Evolutionary conservation across 768 basidiomycete species (phyloP).

Genomic region (Ramaria sp.): DNA sequence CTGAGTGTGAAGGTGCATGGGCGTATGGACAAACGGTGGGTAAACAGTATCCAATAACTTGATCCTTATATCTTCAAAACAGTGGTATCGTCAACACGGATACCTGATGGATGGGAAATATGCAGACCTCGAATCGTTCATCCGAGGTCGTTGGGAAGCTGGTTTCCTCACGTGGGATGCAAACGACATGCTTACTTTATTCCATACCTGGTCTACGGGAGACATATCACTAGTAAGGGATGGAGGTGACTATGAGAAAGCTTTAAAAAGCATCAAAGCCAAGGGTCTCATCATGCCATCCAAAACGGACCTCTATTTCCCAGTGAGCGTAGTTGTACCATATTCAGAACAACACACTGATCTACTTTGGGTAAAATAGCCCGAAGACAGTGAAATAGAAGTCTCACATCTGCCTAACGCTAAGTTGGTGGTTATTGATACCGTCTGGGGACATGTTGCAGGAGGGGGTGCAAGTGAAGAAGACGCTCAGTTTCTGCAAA

Average conservation of each 20-base stretch:
- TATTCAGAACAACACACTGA: background rate
- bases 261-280: conserved; percentile 34
- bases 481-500: conserved; percentile 32
- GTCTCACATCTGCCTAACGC: conserved; percentile 31
- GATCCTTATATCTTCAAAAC: conserved; percentile 14
- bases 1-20: conserved; percentile 27
- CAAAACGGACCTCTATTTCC: conserved; percentile 49
- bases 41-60: background rate
- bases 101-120: conserved; percentile 36
- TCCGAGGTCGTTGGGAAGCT: conserved; percentile 42
- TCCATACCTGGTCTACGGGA: conserved; percentile 39
- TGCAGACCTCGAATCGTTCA: conserved; percentile 35
- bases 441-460: conserved; percentile 49
- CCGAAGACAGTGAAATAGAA: conserved; percentile 44
- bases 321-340: conserved; percentile 21
- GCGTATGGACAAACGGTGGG: conserved; percentile 44
- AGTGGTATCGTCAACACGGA: conserved; percentile 44
- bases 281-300: conserved; percentile 47
- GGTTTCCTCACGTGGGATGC: conserved; percentile 39
- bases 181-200: conserved; percentile 39
- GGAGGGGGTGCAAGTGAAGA: conserved; percentile 31
- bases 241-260: conserved; percentile 30
- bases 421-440: conserved; percentile 40
- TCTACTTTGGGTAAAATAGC: conserved; percentile 22
- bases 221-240: conserved; percentile 36